Conservation (phyloP, 2,329 filamentous ascomycete genomes). For the Penicillium occitanis region DNA sequence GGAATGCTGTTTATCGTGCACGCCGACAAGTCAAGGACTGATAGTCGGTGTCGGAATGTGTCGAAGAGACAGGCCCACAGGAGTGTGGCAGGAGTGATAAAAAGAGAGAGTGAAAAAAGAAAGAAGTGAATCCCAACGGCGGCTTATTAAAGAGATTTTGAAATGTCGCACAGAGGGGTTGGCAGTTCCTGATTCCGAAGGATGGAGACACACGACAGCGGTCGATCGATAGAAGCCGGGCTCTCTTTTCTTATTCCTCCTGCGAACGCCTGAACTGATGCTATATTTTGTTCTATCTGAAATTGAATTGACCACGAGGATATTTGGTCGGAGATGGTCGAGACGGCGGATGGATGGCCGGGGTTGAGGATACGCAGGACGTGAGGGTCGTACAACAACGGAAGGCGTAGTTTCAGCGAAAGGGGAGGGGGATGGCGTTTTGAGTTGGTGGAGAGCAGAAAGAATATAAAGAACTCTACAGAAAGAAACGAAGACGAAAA, state of each 20-base stretch:
- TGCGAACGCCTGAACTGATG: not conserved
- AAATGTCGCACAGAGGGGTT: slow-evolving; percentile 19
- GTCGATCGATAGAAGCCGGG: not conserved
- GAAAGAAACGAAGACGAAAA: slow-evolving; percentile 19
- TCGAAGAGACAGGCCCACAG: slow-evolving; percentile 15
- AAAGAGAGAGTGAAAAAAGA: slow-evolving; percentile 20
- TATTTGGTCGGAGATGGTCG: not conserved
- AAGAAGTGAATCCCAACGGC: slow-evolving; percentile 22
- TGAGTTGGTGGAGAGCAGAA: slow-evolving; percentile 21
- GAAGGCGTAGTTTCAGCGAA: slow-evolving; percentile 14
- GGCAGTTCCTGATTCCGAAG: slow-evolving; percentile 5
- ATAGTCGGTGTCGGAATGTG: slow-evolving; percentile 16
- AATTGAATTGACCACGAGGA: not conserved
- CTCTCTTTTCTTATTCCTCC: not conserved
- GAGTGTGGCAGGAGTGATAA: slow-evolving; percentile 16
- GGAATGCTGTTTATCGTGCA: slow-evolving; percentile 36
- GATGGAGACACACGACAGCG: slow-evolving; percentile 4
- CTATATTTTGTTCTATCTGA: not conserved
- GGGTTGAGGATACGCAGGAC: not conserved
- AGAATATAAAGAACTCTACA: slow-evolving; percentile 26
- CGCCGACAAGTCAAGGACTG: slow-evolving; percentile 30
- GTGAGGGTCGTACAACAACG: slow-evolving; percentile 10
- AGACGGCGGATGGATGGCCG: not conserved
- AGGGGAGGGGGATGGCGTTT: slow-evolving; percentile 2
- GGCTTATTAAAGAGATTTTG: slow-evolving; percentile 1